Conservation (phyloP, 805 yeast species). For the Lipomyces orientalis region DNA sequence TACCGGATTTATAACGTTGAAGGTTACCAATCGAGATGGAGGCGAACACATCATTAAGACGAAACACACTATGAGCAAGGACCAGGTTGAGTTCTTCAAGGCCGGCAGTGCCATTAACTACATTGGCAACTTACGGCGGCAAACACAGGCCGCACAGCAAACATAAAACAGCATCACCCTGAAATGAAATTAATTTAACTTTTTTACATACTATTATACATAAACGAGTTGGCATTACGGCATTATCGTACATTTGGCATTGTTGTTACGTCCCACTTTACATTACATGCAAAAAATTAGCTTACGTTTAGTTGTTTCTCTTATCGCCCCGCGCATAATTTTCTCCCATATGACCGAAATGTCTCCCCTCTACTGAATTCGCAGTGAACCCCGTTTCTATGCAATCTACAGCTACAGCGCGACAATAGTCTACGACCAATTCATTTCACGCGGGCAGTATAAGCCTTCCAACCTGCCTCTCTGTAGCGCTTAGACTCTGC, state of each 20-base stretch:
- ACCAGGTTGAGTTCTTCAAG: constrained; percentile 92
- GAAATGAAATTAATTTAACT: not conserved
- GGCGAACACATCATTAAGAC: constrained; percentile 70
- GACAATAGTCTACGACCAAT: not conserved
- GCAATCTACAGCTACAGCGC: not conserved
- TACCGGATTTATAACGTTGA: constrained; percentile 66
- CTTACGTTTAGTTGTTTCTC: not conserved
- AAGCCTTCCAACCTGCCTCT: constrained; percentile 95
- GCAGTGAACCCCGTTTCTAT: not conserved
- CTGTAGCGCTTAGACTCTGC: constrained; percentile 88
- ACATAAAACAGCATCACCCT: not conserved
- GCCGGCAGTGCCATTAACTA: constrained; percentile 97
- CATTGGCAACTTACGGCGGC: constrained; percentile 61
- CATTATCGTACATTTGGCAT: not conserved
- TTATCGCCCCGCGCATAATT: not conserved
- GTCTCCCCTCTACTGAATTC: not conserved
- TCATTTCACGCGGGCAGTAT: constrained; percentile 51
- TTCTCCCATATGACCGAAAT: not conserved
- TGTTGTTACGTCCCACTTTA: not conserved
- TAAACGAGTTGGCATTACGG: not conserved
- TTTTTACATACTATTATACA: not conserved
- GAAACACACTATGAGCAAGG: constrained; percentile 96
- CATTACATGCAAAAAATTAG: not conserved
- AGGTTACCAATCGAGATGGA: constrained; percentile 76
- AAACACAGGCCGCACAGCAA: constrained; percentile 8